A percentile compares a stretch with the other conserved stretches of the same genome.
These are phyloP conservation scores for Marchantia polymorpha DNA, from an alignment of 225 moss, liverwort and hornwort genomes.

Conservation along the genomic window DNA sequence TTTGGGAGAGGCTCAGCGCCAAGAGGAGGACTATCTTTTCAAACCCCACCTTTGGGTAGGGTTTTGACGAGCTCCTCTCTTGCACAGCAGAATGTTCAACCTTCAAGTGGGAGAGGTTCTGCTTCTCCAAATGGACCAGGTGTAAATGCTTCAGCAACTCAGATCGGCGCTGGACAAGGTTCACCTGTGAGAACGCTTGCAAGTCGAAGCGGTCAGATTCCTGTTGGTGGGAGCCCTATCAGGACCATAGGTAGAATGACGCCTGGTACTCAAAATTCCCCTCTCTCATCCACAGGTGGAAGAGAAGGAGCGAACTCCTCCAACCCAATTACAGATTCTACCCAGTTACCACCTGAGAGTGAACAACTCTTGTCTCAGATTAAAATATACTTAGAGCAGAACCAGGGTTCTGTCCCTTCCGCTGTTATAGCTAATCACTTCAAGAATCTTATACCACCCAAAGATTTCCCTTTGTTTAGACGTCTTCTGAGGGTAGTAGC, in stretches of 20 bases:
- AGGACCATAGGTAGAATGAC: not conserved
- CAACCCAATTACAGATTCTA: conserved; percentile 9
- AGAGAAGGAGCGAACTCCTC: not conserved
- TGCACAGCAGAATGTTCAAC: not conserved
- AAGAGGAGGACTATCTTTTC: conserved; percentile 7
- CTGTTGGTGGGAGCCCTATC: not conserved
- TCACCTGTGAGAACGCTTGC: not conserved
- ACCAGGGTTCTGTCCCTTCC: conserved; percentile 58
- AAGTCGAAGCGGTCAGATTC: not conserved
- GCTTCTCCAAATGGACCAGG: not conserved
- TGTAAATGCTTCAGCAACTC: not conserved
- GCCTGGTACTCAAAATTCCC: not conserved
- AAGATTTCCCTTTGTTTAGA: conserved; percentile 55
- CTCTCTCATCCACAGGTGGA: not conserved
- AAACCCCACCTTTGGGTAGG: not conserved
- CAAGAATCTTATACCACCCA: conserved; percentile 47
- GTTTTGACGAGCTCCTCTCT: conserved; percentile 9
- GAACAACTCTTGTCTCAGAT: conserved; percentile 59
- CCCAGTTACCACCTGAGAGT: conserved; percentile 35
- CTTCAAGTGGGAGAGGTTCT: conserved; percentile 7
- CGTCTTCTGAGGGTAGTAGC: conserved; percentile 68
- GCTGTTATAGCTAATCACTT: conserved; percentile 65
- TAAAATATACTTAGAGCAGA: conserved; percentile 55
- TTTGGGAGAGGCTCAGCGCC: conserved; percentile 17
- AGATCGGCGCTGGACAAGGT: conserved; percentile 24